Conservation (phyloP, 352 stramenopile genomes). For the Hyphochytrium catenoides region DNA sequence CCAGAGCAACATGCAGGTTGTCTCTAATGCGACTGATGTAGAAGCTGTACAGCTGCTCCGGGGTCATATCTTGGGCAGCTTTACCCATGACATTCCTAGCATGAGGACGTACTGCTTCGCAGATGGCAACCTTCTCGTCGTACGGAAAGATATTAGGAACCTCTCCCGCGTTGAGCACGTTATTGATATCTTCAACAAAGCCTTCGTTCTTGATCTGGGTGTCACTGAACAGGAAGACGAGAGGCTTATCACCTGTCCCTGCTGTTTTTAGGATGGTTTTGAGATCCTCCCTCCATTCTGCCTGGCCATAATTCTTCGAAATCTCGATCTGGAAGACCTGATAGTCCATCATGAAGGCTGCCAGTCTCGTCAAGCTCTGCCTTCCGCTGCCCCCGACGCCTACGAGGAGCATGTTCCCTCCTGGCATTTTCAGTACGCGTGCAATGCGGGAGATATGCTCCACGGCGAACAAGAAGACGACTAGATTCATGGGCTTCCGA, state of each 20-base stretch:
- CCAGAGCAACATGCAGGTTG: slow-evolving; percentile 80
- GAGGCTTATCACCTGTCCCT: slow-evolving; percentile 45
- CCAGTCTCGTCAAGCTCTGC: slow-evolving; percentile 70
- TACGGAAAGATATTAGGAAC: slow-evolving; percentile 83
- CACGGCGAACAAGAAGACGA: slow-evolving; percentile 89
- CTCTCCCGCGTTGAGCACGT: slow-evolving; percentile 83
- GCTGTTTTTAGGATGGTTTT: slow-evolving; percentile 70
- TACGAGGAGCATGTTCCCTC: slow-evolving; percentile 73
- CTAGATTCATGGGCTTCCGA: slow-evolving; percentile 80
- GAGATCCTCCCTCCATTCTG: slow-evolving; percentile 83
- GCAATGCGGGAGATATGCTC: slow-evolving; percentile 75
- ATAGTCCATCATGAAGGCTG: slow-evolving; percentile 76
- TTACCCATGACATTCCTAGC: slow-evolving; percentile 75
- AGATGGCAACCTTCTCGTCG: slow-evolving; percentile 70
- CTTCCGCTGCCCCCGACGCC: slow-evolving; percentile 74
- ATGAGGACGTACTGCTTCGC: slow-evolving; percentile 61
- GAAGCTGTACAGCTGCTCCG: slow-evolving; percentile 65
- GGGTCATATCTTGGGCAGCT: slow-evolving; percentile 65
- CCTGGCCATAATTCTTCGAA: slow-evolving; percentile 77
- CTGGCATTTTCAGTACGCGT: slow-evolving; percentile 78
- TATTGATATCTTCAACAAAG: slow-evolving; percentile 91
- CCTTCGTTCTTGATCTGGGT: slow-evolving; percentile 85
- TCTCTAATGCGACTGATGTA: slow-evolving; percentile 70
- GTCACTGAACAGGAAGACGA: slow-evolving; percentile 83
- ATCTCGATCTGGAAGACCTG: slow-evolving; percentile 82